phyloP scores from a whole-genome alignment of 2,329 filamentous ascomycete species.

The Fusarium sp. region DNA sequence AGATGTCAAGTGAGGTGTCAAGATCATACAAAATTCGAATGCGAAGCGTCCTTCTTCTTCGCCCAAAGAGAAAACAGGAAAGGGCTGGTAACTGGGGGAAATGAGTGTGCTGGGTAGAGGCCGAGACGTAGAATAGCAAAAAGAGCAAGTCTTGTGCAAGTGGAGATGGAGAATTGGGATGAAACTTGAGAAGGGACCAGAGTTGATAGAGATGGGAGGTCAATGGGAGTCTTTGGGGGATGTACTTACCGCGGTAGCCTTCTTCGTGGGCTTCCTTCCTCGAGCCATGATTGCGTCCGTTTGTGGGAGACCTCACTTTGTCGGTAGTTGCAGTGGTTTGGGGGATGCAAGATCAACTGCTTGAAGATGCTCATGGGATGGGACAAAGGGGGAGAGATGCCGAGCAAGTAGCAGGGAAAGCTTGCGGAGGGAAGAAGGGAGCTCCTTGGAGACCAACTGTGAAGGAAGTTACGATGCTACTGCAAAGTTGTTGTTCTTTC shows the following conservation, averaged over 20 bases:
- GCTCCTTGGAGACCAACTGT: neutral
- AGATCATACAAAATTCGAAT: slow-evolving; percentile 4
- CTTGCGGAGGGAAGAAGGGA: neutral
- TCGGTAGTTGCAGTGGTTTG: neutral
- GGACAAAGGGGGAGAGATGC: neutral
- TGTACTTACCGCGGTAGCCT: slow-evolving; percentile 30
- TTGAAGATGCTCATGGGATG: neutral
- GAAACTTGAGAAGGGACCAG: slow-evolving; percentile 36
- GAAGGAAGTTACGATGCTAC: slow-evolving; percentile 14
- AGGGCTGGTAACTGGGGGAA: slow-evolving; percentile 41
- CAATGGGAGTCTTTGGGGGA: slow-evolving; percentile 3
- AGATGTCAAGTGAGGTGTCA: neutral
- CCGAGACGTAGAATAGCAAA: slow-evolving; percentile 43
- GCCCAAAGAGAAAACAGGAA: slow-evolving; percentile 35
- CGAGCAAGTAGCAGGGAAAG: neutral
- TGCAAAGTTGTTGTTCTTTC: neutral
- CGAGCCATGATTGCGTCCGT: slow-evolving; percentile 26
- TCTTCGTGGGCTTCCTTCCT: slow-evolving; percentile 33
- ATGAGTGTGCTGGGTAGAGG: slow-evolving; percentile 15
- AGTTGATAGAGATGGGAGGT: slow-evolving; percentile 29
- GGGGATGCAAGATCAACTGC: neutral
- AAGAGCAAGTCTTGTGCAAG: slow-evolving; percentile 34
- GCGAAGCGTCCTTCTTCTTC: slow-evolving; percentile 4
- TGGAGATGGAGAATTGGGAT: slow-evolving; percentile 17
- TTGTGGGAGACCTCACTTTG: neutral